Base-by-base conservation (phyloP, 1,284 basidiomycete genomes). In the Ustilago bromivora region DNA sequence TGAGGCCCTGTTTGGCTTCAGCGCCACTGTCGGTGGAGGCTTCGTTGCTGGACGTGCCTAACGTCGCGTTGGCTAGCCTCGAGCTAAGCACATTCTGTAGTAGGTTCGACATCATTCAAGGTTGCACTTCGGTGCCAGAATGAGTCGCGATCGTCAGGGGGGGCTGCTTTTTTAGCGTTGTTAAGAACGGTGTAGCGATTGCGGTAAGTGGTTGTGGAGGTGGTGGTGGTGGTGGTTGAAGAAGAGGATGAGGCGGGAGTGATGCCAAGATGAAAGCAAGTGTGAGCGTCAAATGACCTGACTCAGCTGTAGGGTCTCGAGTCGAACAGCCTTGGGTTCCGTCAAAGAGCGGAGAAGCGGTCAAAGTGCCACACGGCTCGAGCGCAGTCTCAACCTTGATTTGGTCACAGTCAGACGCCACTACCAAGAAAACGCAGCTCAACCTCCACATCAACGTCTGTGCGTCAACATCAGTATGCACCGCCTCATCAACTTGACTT, bases 51-150 rank as follows among this genome's bases (percentile, higher is more conserved):
- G 64, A 66, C 6, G 53, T 63, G 51, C 61, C 71, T 1, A 66
- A 58, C 3, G 70, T 76, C n/a, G 77, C 73, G 46, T 78, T 72
- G 51, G 79, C 76, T 10, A 82, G 72, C 32, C 79, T 60, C 32
- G 80, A 80, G 54, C 70, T 73, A 38, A 81, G 70, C 23, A 82
- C 80, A 60, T 66, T 76, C 28, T 82, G 78, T 5, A 82, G 62
- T 11, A 82, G 72, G 56, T 72, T 79, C 58, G 80, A 82, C 80
- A 82, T 82, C 54, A 66, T 66, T 8, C 32, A 65, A 41, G 12
- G 15, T 19, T 46, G 23, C 36, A n/a, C 19, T 19, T 34, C n/a
- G 28, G 57, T 23, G 3, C 4, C 13, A 28, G 60, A 38, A 34
- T 32, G 15, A 40, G 38, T 40, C 11, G 38, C 38, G 38, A 11